Percentiles rank a stretch among this genome's conserved stretches.
These are phyloP conservation scores for Trichosporon sp. DNA, from an alignment of 1,284 basidiomycete species.

Conservation along the genomic window DNA sequence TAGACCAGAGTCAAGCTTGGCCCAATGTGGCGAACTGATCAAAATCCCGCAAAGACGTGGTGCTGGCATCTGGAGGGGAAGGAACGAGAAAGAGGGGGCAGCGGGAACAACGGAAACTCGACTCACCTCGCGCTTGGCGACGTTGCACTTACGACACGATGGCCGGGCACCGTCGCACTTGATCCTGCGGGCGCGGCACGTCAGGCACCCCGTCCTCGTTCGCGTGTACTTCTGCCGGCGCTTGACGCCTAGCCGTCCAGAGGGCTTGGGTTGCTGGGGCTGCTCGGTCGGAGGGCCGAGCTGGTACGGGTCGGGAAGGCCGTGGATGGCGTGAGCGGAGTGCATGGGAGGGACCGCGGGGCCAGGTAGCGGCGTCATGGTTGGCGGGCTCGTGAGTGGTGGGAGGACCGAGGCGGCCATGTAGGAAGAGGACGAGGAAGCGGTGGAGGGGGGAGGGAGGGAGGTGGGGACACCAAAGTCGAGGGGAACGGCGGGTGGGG, in stretches of 20 bases:
- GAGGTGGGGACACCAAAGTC: neutral
- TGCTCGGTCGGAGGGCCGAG: neutral
- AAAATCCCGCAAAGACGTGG: too few species aligned
- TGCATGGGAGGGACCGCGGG: neutral
- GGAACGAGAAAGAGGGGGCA: neutral
- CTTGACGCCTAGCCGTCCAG: slow-evolving; percentile 42
- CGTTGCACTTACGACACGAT: slow-evolving; percentile 48
- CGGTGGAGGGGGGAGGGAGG: slow-evolving; percentile 8
- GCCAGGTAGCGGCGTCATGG: neutral
- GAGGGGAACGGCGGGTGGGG: neutral
- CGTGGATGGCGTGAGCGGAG: neutral
- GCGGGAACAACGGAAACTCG: neutral
- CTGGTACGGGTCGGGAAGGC: neutral
- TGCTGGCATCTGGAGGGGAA: neutral
- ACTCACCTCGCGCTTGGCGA: slow-evolving; percentile 51
- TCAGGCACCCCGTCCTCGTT: slow-evolving; percentile 52
- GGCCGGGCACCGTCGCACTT: slow-evolving; percentile 55
- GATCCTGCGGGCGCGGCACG: slow-evolving; percentile 50
- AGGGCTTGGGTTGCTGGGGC: slow-evolving; percentile 21
- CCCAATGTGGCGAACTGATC: too few species aligned
- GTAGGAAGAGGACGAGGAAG: slow-evolving; percentile 11
- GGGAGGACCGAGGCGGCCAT: neutral
- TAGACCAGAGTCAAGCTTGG: too few species aligned
- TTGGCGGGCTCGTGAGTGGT: neutral
- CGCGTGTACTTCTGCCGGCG: slow-evolving; percentile 52